Evolutionary conservation across 129 eudicot genomes (phyloP).

Genomic region (Logfia minima): DNA sequence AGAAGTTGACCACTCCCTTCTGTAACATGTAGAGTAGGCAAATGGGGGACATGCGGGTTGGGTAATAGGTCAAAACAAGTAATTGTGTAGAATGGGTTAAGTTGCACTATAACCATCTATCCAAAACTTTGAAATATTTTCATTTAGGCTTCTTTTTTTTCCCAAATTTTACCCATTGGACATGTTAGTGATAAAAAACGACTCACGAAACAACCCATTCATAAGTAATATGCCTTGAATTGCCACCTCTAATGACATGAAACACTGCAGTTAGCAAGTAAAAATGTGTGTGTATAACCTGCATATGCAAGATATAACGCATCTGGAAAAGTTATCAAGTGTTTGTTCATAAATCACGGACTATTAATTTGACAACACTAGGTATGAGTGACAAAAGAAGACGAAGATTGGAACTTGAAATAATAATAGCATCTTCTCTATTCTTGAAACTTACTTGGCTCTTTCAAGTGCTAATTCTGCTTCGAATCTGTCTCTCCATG

Average conservation of each 20-base stretch:
- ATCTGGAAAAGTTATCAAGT: neutral
- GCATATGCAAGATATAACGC: neutral
- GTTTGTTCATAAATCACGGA: neutral
- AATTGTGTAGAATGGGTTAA: neutral
- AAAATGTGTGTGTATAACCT: neutral
- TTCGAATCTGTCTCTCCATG: slow-evolving; percentile 97
- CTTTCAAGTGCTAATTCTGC: slow-evolving; percentile 93
- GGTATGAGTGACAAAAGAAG: neutral
- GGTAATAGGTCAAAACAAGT: neutral
- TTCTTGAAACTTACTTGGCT: slow-evolving; percentile 75
- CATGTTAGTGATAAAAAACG: neutral
- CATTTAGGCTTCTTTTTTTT: neutral
- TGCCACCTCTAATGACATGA: neutral
- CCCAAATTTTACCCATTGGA: neutral
- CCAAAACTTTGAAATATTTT: neutral
- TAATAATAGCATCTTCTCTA: neutral
- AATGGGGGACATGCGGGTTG: neutral
- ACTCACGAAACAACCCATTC: neutral
- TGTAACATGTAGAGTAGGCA: neutral
- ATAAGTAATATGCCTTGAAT: neutral
- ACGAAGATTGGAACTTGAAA: neutral
- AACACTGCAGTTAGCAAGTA: neutral
- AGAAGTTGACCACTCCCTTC: neutral
- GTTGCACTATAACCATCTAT: neutral
- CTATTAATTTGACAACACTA: neutral